Base-by-base conservation (phyloP, 352 stramenopile species). In the Globisporangium iwayamae region DNA sequence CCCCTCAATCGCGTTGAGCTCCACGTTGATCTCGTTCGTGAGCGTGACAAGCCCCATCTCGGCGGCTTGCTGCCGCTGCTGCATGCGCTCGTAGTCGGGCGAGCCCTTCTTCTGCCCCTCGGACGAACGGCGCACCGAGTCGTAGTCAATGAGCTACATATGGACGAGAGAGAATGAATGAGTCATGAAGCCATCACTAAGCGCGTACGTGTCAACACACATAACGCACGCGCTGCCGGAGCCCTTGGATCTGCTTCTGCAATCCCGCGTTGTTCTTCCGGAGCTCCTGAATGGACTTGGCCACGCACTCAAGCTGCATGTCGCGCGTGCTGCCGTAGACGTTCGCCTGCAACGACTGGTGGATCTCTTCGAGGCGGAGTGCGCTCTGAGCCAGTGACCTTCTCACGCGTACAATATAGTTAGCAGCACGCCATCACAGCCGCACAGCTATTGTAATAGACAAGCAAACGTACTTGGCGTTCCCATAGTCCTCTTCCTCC, bases 41-140 rank as follows among this genome's bases (percentile, higher is more conserved):
- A 86, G 67, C 8, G 65, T 36, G 6, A 85, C 72, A 16, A 93
- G 68, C 18, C 76, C 72, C 6, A 75, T 66, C 36, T 88, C 77
- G 14, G 78, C 73, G 7, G 66, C 66, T n/a, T 76, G 70, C 4
- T 85, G 69, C 13, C 79, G 79, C 58, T 91, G 82, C 16, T 85
- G 76, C 36, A 79, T 77, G 51, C 83, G 82, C 62, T 93, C 85
- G 53, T 73, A 93, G 61, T 93, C 84, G 2, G 76, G 76, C 50
- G 79, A 71, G 61, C 73, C 84, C 41, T 69, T 75, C 66, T 81
- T 89, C 61, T 91, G 77, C 13, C 64, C 67, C 58, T 91, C 83
- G 36, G 79, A 74, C 30, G 78, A 82, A 16, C 83, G 83, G 10
- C 83, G 79, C n/a, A 85, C 74, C 20, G 79, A 86, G 56, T 92